Base-by-base conservation (phyloP, 1,139 yeast genomes). In the Taiozyma sp. region DNA sequence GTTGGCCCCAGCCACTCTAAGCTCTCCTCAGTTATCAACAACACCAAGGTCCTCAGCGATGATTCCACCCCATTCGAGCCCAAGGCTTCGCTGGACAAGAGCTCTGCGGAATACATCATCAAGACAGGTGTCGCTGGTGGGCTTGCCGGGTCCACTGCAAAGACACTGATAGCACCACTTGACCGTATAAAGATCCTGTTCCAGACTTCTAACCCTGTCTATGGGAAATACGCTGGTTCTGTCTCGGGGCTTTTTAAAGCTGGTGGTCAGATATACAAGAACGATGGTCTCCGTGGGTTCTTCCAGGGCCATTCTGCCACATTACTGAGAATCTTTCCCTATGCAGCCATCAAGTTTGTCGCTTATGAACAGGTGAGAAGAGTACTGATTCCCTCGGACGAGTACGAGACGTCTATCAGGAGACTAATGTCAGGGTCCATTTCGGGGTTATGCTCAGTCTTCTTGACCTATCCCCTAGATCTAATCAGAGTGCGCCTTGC, bases 221-320 rank as follows among this genome's bases (percentile, higher is more conserved):
- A 88, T 62, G 68, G 80, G 40, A 79, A 85, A 66, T 90, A 82
- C 65, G 75, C 96, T 22, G 97, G 97, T 21, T 82, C 91, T 1
- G 79, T 87, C 60, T 69, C 73, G 32, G 99, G 99, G 2, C 73
- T 93, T 49, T 75, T 82, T 52, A 72, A 74, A 46, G 98, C 99
- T 0, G 86, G 86, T 0, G 70, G 71, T 43, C 77, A 80, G 52
- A 91, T 93, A 37, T 80, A 82, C 71, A 52, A 61, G 8, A 74
- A 73, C 42, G 95, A 88, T 64, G 99, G 99, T n/a, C 49, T 83
- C 1, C 57, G 72, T 45, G 99, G 99, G 1, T 78, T 93, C 51
- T 93, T 83, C 66, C 97, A 91, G 62, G 99, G 99, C 40, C 99
- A 93, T 67, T 87, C 96, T 3, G 97, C 95, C 0, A 93, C 99